These are phyloP conservation scores for Sphagnum fallax DNA, from an alignment of 228 moss, liverwort and hornwort genomes.

Conservation along the genomic window DNA sequence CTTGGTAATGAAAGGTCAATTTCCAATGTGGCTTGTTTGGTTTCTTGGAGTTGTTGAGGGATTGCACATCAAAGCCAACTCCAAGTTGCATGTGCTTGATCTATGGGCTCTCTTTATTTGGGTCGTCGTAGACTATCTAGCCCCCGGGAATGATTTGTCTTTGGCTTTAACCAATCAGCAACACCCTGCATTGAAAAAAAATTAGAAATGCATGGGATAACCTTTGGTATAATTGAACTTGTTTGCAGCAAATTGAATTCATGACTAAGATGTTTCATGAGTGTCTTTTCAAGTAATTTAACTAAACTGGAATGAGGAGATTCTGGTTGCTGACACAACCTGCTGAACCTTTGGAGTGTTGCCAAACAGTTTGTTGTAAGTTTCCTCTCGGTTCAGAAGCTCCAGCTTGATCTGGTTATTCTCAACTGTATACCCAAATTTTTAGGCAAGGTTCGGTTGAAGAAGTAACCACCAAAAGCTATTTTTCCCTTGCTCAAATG, in stretches of 20 bases:
- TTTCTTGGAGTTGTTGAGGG: no score
- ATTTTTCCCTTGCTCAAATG: background rate
- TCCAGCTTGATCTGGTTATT: conserved; percentile 35
- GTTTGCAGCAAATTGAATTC: no score
- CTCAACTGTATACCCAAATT: conserved; percentile 16
- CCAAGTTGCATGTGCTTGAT: no score
- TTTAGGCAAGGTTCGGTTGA: background rate
- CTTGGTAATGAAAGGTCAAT: no score
- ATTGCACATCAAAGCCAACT: no score
- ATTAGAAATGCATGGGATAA: background rate
- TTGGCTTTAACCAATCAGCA: conserved; percentile 41
- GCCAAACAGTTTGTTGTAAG: conserved; percentile 50
- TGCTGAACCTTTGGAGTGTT: conserved; percentile 34
- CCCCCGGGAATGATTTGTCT: conserved; percentile 5
- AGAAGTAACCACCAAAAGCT: background rate
- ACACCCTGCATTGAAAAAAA: conserved; percentile 25
- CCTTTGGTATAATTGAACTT: background rate
- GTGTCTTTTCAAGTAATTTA: background rate
- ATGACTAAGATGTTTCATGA: no score
- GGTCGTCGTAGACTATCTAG: background rate
- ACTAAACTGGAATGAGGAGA: background rate
- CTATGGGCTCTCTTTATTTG: background rate
- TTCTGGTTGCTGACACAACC: conserved; percentile 8
- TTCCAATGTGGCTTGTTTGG: no score
- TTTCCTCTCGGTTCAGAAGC: conserved; percentile 46